Base-by-base conservation (phyloP, 2,329 filamentous ascomycete genomes). In the Aspergillus tamarii region DNA sequence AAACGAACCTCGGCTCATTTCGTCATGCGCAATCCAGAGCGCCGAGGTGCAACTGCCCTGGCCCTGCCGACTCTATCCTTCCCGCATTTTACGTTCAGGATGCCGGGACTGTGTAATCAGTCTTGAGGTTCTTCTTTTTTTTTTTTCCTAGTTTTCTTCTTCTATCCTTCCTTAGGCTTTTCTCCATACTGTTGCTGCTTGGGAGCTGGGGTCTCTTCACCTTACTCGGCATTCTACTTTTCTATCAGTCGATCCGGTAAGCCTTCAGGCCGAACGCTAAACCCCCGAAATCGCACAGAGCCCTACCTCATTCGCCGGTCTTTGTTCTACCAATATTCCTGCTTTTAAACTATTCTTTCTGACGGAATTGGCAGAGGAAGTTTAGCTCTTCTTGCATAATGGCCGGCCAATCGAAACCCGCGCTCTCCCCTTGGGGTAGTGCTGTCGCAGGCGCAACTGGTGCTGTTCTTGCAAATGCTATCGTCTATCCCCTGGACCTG, bases 401-500 rank as follows among this genome's bases (percentile, higher is more conserved):
- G 85, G 77, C 83, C 62, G 82, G 80, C 63, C 83, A 84, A 74
- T 87, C 85, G 45, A 94, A 93, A 78, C 84, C 88, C 67, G 84
- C 84, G 59, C 87, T 98, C 64, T 93, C 95, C 48, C 92, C 95
- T 60, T 98, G 94, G 94, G 94, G 94, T 60, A 90, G 90, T 75
- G 95, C 95, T 60, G 88, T 97, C 69, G 94, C 95, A 67, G 95
- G 95, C 73, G 93, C 95, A 59, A 92, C 92, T 23, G 95, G 95
- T 66, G 95, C 95, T 54, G 93, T 98, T 43, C 85, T 99, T 64
- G 95, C 95, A 63, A 99, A 99, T 83, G 91, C 94, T 52, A 82
- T 97, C 67, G 94, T 98, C 63, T 99, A 99, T 80, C 95, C 95
- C 54, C 85, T 99, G 65, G 95, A 99, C 80, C 94, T 99, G 94